A percentile compares a stretch with the other conserved stretches of the same genome.
These are phyloP conservation scores for Chrysochromulina parva DNA, from an alignment of 78 protist species.

Conservation along the genomic window DNA sequence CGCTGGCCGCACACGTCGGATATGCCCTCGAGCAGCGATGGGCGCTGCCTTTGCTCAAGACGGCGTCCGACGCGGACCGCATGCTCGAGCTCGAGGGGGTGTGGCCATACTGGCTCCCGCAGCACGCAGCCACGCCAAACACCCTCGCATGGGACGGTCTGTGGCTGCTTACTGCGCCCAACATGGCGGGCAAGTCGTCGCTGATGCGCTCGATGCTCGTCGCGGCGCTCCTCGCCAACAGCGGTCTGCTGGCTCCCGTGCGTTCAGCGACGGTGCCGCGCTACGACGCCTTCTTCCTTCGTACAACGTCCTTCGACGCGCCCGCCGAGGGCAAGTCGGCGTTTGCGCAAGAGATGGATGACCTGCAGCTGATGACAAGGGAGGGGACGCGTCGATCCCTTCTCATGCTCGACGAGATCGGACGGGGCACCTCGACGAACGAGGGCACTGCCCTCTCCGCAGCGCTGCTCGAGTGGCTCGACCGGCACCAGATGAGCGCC, in stretches of 20 bases:
- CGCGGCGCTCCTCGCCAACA: constrained; percentile 29
- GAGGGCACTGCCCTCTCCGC: background rate
- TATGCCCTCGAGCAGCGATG: background rate
- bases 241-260: constrained; percentile 20
- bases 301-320: constrained; percentile 24
- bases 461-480: background rate
- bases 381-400: background rate
- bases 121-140: background rate
- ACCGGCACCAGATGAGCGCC: background rate
- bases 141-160: background rate
- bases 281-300: constrained; percentile 32
- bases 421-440: background rate
- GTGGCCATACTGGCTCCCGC: background rate
- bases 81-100: background rate
- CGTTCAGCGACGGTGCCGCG: background rate
- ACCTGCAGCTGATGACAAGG: background rate
- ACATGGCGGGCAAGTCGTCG: constrained; percentile 43
- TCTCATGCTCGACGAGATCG: background rate
- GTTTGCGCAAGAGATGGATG: constrained; percentile 8
- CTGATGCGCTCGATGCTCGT: constrained; percentile 14
- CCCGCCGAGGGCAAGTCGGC: background rate
- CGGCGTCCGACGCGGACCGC: background rate
- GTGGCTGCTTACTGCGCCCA: constrained; percentile 40
- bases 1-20: background rate
- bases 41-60: background rate